Conservation (phyloP, 139 green algal genomes). For the Chlorella sp. region DNA sequence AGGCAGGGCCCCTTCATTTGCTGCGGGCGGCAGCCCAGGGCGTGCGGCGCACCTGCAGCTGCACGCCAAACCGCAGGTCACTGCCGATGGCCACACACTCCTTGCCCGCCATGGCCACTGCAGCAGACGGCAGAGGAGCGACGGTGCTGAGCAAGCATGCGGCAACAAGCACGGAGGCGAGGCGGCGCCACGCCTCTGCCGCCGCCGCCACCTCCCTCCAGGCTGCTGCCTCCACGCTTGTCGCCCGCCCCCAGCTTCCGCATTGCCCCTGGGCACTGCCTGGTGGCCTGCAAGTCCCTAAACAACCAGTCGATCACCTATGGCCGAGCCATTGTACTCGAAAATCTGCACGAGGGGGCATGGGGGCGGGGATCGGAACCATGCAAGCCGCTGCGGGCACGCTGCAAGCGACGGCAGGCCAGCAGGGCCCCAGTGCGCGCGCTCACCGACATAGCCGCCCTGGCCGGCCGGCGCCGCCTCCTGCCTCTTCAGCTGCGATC, state of each 20-base stretch:
- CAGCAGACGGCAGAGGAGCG: not conserved
- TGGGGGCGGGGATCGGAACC: not conserved
- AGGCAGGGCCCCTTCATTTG: too few relatives aligned
- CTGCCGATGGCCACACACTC: slow-evolving; percentile 97
- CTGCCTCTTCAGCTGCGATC: not conserved
- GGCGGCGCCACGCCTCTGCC: too few relatives aligned
- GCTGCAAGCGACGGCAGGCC: not conserved
- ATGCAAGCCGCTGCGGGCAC: not conserved
- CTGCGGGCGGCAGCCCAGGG: too few relatives aligned
- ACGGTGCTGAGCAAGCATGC: not conserved
- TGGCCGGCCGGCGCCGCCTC: not conserved
- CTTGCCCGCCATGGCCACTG: slow-evolving; percentile 88
- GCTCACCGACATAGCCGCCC: slow-evolving; percentile 12
- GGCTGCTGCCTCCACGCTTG: not conserved
- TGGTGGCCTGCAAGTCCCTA: too few relatives aligned
- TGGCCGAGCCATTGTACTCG: slow-evolving; percentile 95
- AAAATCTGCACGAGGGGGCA: slow-evolving; percentile 65
- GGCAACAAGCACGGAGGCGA: not conserved
- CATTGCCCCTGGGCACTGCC: too few relatives aligned
- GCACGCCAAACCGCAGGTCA: slow-evolving; percentile 96
- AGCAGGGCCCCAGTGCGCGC: not conserved
- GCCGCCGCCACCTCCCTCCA: too few relatives aligned
- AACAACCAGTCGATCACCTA: slow-evolving; percentile 45
- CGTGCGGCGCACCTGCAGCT: slow-evolving; percentile 66
- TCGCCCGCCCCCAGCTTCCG: too few relatives aligned